Evolutionary conservation across 1,139 yeast species (phyloP).

Genomic region (Taphrina deformans): DNA sequence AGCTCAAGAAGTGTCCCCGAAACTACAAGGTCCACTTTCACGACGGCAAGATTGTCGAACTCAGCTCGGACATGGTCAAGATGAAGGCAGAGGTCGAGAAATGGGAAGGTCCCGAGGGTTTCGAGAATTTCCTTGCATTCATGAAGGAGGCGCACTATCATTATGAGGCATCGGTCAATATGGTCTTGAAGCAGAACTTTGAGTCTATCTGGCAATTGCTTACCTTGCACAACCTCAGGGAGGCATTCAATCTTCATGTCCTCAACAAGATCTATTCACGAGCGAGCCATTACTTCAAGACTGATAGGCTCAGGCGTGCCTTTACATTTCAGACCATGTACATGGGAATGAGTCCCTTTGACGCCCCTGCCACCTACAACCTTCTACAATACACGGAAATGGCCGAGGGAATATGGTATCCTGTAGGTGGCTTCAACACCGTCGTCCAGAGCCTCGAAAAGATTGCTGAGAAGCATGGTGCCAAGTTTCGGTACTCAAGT

Average conservation of each 20-base stretch:
- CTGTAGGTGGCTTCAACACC: conserved; percentile 33
- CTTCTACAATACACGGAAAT: conserved; percentile 33
- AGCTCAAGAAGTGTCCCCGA: conserved; percentile 24
- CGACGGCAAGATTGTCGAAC: conserved; percentile 28
- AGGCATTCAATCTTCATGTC: conserved; percentile 26
- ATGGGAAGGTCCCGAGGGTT: conserved; percentile 32
- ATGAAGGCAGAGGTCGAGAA: conserved; percentile 34
- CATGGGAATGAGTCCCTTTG: conserved; percentile 33
- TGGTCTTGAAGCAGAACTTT: conserved; percentile 32
- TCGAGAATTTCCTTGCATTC: conserved; percentile 28
- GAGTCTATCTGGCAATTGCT: conserved; percentile 29
- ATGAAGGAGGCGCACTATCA: conserved; percentile 34
- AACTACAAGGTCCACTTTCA: conserved; percentile 33
- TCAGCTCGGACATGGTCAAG: conserved; percentile 31
- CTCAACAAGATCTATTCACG: conserved; percentile 31
- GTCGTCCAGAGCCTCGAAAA: conserved; percentile 29
- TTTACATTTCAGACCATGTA: conserved; percentile 35
- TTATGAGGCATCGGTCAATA: conserved; percentile 29
- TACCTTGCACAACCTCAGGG: conserved; percentile 19
- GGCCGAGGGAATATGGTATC: conserved; percentile 34
- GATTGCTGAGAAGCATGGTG: conserved; percentile 33
- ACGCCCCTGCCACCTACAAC: conserved; percentile 35
- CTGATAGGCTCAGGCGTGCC: conserved; percentile 30
- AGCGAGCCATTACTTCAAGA: conserved; percentile 31
- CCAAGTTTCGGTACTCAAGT: conserved; percentile 16